A percentile compares a stretch with the other conserved stretches of the same genome.
phyloP scores from a whole-genome alignment of 208 protist species.

The Blechomonas ayalai region DNA sequence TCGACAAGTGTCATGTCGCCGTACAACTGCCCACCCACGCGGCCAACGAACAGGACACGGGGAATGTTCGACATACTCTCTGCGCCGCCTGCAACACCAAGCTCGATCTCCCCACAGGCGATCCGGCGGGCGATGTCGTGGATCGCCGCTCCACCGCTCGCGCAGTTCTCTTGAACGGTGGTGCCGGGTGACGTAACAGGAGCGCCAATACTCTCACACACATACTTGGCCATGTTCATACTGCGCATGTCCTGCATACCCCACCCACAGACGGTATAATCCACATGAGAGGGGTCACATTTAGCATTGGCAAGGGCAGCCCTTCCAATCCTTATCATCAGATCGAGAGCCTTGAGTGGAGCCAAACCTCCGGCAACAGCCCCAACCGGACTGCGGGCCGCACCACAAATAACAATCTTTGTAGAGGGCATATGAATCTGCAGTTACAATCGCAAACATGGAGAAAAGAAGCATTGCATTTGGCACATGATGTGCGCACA shows the following conservation, averaged over 20 bases:
- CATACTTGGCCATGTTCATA: slow-evolving; percentile 46
- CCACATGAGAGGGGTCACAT: slow-evolving; percentile 32
- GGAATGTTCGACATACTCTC: slow-evolving; percentile 64
- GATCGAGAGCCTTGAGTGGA: slow-evolving; percentile 13
- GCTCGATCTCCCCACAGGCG: slow-evolving; percentile 32
- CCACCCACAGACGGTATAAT: slow-evolving; percentile 40
- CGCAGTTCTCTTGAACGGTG: slow-evolving; percentile 60
- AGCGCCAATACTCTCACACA: slow-evolving; percentile 25
- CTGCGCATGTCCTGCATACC: slow-evolving; percentile 47
- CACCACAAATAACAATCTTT: slow-evolving; percentile 44
- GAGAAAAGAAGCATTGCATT: background rate
- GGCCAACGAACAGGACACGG: slow-evolving; percentile 30
- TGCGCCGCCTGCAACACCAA: slow-evolving; percentile 48
- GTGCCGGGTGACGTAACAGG: slow-evolving; percentile 40
- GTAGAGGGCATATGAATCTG: slow-evolving; percentile 15
- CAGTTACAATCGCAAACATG: background rate
- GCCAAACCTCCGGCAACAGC: slow-evolving; percentile 37
- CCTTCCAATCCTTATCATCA: slow-evolving; percentile 22
- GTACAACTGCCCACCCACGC: slow-evolving; percentile 43
- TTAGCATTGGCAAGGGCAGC: slow-evolving; percentile 28
- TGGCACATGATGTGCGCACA: slow-evolving; percentile 7
- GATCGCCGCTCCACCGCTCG: slow-evolving; percentile 45
- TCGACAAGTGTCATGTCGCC: slow-evolving; percentile 45
- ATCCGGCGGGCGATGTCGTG: slow-evolving; percentile 52
- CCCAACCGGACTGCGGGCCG: slow-evolving; percentile 36